Conservation (phyloP, 2,329 filamentous ascomycete genomes). For the Trichoderma atrobrunneum region DNA sequence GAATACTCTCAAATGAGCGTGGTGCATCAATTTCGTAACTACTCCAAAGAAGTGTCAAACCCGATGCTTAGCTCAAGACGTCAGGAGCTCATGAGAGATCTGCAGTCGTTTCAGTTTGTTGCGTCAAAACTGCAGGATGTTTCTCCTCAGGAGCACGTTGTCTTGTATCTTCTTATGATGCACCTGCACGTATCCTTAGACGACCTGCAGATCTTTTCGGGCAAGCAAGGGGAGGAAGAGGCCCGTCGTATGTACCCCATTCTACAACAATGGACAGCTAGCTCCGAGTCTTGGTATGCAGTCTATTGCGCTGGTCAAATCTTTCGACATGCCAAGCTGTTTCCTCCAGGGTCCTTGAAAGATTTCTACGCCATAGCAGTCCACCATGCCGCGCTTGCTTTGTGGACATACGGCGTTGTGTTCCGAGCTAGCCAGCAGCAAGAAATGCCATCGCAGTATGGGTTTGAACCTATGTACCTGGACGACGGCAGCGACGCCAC, state of each 20-base stretch:
- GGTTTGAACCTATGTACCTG: conserved; percentile 46
- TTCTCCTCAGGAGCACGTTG: conserved; percentile 45
- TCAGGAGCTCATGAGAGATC: conserved; percentile 59
- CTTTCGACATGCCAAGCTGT: conserved; percentile 55
- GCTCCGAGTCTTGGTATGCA: conserved; percentile 54
- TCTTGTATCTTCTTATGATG: conserved; percentile 58
- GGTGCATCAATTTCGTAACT: conserved; percentile 47
- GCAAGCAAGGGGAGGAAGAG: conserved; percentile 65
- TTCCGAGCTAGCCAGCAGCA: conserved; percentile 40
- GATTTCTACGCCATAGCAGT: conserved; percentile 68
- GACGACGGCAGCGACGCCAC: conserved; percentile 51
- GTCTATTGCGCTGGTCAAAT: conserved; percentile 69
- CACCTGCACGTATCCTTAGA: conserved; percentile 63
- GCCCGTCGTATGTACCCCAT: conserved; percentile 57
- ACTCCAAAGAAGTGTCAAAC: conserved; percentile 43
- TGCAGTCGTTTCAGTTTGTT: conserved; percentile 47
- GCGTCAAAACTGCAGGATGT: conserved; percentile 44
- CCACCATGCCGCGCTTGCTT: conserved; percentile 64
- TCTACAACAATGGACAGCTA: conserved; percentile 58
- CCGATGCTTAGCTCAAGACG: conserved; percentile 54
- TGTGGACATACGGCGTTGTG: conserved; percentile 69
- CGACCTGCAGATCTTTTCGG: conserved; percentile 65
- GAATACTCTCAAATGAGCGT: conserved; percentile 62
- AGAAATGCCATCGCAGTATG: conserved; percentile 33
- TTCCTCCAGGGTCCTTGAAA: conserved; percentile 53